Evolutionary conservation across 192 early-diverging fungal species (phyloP), one percentile per base, ranked within the genome.

Genomic region (Coemansia sp.): DNA sequence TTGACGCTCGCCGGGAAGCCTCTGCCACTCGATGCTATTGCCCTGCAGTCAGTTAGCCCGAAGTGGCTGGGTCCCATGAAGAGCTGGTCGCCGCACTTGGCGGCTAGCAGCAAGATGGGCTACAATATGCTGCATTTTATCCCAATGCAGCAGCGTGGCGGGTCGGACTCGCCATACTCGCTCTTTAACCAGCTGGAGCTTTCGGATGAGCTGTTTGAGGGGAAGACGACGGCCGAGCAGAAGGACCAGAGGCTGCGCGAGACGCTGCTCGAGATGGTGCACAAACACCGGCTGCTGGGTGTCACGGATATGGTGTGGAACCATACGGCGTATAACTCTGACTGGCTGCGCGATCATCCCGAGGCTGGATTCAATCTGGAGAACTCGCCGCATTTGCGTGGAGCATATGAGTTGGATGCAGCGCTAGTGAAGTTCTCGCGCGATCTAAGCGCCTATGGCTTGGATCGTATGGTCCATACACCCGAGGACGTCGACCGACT

Each of bases 81-180:
- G 9, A 51, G 81, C 56, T 99, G 97, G 97, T 74, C 84, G 13
- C 59, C 81, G 14, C 86, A 91, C 63, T 83, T 99, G 55, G 74
- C 89, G 14, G 68, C 73, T 18, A 90, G 93, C 66, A 67, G 87
- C 33, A 78, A 92, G 18, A 78, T 86, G 21, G 93, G 95, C 9
- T 99, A 98, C 85, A 99, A 99, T 71, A 95, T 97, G 95, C 85
- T 98, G 16, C 97, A 99, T 67, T 98, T 97, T 83, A 94, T 96
- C 1, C 97, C 97, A 1, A 74, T 97, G 66, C 94, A 95, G 74
- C 83, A 87, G 68, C 86, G 97, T 42, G 97, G 97, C 33, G 74
- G 70, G 7, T 97, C 95, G 0, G 93, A 99, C 76, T 97, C 95
- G 8, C 97, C 97, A n/a, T 99, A 96, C 84, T 93, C 94, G 55